These are phyloP conservation scores for Colletotrichum abscissum DNA, from an alignment of 2,329 filamentous ascomycete genomes.

Conservation along the genomic window DNA sequence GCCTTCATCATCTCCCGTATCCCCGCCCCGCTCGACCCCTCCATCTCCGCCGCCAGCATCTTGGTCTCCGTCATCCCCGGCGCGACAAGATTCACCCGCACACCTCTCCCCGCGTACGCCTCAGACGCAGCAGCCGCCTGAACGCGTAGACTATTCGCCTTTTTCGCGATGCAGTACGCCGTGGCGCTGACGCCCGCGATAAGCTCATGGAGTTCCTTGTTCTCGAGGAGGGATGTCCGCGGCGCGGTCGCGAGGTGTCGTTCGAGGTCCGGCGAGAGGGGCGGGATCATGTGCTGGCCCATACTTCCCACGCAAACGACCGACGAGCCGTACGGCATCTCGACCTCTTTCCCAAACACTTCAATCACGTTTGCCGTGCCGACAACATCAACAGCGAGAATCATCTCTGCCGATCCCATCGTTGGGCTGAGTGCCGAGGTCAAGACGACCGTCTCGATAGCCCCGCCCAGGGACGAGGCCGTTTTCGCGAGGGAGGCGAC, in stretches of 20 bases:
- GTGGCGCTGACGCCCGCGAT: not conserved
- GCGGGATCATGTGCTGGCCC: conserved; percentile 3
- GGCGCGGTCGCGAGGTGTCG: conserved; percentile 7
- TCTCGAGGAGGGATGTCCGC: not conserved
- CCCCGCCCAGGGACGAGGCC: conserved; percentile 1
- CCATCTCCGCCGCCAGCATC: conserved; percentile 20
- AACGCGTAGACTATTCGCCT: not conserved
- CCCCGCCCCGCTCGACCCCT: not conserved
- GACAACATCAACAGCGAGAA: not conserved
- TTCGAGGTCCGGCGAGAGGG: not conserved
- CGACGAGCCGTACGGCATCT: not conserved
- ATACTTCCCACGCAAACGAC: conserved; percentile 16
- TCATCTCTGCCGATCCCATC: not conserved
- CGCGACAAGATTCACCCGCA: conserved; percentile 13
- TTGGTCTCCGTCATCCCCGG: conserved; percentile 18
- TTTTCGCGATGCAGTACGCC: conserved; percentile 15
- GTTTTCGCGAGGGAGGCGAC: not conserved
- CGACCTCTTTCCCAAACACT: not conserved
- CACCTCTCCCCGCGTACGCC: not conserved
- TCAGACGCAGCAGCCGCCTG: conserved; percentile 3
- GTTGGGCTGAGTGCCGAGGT: not conserved
- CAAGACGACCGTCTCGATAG: conserved; percentile 12
- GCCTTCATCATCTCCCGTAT: not conserved
- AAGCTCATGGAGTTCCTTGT: not conserved
- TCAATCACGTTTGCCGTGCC: conserved; percentile 14